These are phyloP conservation scores for Penium margaritaceum DNA, from an alignment of 139 green algal genomes.

Conservation along the genomic window DNA sequence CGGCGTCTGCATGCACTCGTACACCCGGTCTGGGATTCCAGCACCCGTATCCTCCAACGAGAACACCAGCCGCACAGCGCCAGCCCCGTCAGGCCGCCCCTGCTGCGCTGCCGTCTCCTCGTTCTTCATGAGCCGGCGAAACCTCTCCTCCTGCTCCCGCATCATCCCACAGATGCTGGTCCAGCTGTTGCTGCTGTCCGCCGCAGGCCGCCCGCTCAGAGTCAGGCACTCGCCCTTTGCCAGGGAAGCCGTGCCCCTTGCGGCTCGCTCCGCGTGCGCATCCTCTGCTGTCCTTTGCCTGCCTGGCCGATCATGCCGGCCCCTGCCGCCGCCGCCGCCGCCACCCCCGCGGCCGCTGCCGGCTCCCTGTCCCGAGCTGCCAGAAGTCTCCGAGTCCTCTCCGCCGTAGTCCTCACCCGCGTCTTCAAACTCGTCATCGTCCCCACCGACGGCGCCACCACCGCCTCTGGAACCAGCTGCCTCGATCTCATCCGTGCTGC, in stretches of 20 bases:
- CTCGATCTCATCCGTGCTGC: too few relatives aligned
- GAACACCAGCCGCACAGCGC: slow-evolving; percentile 20
- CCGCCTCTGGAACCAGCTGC: too few relatives aligned
- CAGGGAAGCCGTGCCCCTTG: neutral
- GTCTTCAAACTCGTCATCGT: too few relatives aligned
- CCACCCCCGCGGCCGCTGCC: too few relatives aligned
- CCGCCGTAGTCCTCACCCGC: too few relatives aligned
- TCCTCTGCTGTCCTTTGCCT: too few relatives aligned
- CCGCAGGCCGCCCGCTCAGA: slow-evolving; percentile 19
- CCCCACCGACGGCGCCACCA: too few relatives aligned
- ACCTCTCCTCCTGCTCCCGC: slow-evolving; percentile 1
- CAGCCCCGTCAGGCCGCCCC: neutral
- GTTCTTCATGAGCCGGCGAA: too few relatives aligned
- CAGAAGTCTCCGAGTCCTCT: too few relatives aligned
- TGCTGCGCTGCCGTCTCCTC: neutral
- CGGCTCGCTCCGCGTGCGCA: neutral
- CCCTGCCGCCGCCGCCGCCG: too few relatives aligned
- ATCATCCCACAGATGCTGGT: slow-evolving; percentile 11
- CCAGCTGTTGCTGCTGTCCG: slow-evolving; percentile 25
- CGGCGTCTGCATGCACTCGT: slow-evolving; percentile 4
- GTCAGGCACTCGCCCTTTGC: slow-evolving; percentile 11
- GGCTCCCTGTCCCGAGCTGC: too few relatives aligned
- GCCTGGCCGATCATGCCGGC: too few relatives aligned
- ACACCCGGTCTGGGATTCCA: slow-evolving; percentile 4
- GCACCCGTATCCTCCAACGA: slow-evolving; percentile 28